Evolutionary conservation across 2,329 filamentous ascomycete genomes (phyloP), one percentile per base, ranked within the genome.

Genomic region (Ophiostoma piceae): DNA sequence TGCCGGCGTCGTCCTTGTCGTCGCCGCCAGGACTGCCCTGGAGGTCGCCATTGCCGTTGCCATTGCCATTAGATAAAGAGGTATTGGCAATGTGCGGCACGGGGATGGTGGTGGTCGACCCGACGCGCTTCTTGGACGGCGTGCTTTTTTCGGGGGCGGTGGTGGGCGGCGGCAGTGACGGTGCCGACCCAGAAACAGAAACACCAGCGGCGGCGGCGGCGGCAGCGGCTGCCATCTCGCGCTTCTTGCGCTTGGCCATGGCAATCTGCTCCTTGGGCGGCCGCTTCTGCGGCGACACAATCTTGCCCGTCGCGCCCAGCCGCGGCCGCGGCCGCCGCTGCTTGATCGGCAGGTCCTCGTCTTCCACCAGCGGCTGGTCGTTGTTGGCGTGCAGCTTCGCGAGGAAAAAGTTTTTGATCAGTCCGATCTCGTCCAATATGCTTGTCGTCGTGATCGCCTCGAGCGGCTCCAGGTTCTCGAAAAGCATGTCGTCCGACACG

Each of bases 331-430:
- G 92, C 80, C 82, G 90, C 82, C 92, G 86, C 80, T 99, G 95
- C 80, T 99, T 99, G 69, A 90, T 87, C 19, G 96, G 95, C 32
- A 99, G 82, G 74, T 99, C 94, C 77, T 98, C 92, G 80, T 99
- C 95, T 81, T 99, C 95, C 68, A 96, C 83, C 74, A 99, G 84
- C 62, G 92, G 88, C 77, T 93, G 87, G 76, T 94, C 89, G 77
- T 87, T 87, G 78, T 94, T 95, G 70, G 92, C 90, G 75, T 92
- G 91, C 71, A 99, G 82, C 79, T 96, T 97, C 75, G 88, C 88
- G 71, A 92, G 87, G 82, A 98, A 97, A 85, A 96, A 99, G 76
- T 92, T 90, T 79, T 92, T 92, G 71, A 96, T 88, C 69, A 99
- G 85, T 3, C 93, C 94, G 74, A 98, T 92, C 77, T 98, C 90